Conservation (phyloP, 2,329 filamentous ascomycete species). For the Colletotrichum echinochloae region DNA sequence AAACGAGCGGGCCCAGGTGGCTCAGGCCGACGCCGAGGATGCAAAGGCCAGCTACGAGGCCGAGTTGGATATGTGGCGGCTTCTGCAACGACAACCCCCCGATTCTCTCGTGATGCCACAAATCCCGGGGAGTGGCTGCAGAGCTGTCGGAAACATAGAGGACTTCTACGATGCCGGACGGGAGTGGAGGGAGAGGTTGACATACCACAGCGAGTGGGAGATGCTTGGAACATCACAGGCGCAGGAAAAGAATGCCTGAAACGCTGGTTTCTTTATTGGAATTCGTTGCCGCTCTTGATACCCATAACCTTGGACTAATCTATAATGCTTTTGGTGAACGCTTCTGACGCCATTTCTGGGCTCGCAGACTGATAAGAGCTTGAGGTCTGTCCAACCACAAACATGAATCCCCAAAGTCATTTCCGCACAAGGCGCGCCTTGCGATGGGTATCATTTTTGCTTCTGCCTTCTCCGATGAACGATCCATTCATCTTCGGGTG, state of each 20-base stretch:
- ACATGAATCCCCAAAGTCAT: neutral
- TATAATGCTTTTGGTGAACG: neutral
- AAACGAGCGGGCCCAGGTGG: constrained; percentile 57
- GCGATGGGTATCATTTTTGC: constrained; percentile 34
- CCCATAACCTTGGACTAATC: constrained; percentile 27
- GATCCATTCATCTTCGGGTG: neutral
- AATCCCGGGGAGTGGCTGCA: constrained; percentile 46
- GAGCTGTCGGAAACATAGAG: constrained; percentile 50
- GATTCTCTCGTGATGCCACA: constrained; percentile 49
- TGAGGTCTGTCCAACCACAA: neutral
- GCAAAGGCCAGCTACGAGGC: constrained; percentile 54
- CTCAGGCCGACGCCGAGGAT: constrained; percentile 58
- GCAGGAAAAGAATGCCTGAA: constrained; percentile 16
- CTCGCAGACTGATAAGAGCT: neutral
- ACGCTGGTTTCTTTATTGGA: neutral
- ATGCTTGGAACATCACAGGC: constrained; percentile 35
- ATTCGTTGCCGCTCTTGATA: constrained; percentile 29
- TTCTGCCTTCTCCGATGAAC: constrained; percentile 6
- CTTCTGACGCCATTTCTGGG: neutral
- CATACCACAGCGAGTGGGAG: constrained; percentile 60
- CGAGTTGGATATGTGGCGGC: constrained; percentile 59
- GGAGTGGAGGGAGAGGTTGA: constrained; percentile 55
- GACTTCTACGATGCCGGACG: constrained; percentile 51
- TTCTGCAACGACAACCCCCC: constrained; percentile 56
- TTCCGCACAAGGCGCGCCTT: constrained; percentile 15